Evolutionary conservation across 2,329 filamentous ascomycete genomes (phyloP).

Genomic region (Nigrospora oryzae): DNA sequence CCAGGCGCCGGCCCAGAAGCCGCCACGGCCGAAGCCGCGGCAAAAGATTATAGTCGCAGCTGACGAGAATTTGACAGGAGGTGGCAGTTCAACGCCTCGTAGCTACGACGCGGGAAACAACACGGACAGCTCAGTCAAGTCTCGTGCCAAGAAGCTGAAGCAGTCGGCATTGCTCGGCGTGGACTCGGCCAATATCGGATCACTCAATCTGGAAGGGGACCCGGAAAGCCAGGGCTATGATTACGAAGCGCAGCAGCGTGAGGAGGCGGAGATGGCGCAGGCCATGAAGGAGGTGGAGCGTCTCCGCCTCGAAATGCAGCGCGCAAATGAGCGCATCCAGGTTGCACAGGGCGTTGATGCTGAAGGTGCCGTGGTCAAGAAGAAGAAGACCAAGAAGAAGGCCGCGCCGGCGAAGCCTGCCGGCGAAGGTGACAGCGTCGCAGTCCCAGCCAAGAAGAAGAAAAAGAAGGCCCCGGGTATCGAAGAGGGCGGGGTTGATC

Average conservation of each 20-base stretch:
- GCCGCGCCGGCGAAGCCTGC: constrained; percentile 23
- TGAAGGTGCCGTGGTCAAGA: constrained; percentile 58
- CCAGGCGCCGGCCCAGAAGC: constrained; percentile 12
- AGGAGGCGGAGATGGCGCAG: constrained; percentile 81
- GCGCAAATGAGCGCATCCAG: constrained; percentile 67
- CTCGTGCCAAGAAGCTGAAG: constrained; percentile 43
- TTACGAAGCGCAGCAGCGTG: constrained; percentile 59
- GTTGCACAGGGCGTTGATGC: constrained; percentile 59
- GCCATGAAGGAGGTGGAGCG: constrained; percentile 86
- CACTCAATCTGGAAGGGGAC: constrained; percentile 59
- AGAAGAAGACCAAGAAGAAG: constrained; percentile 59
- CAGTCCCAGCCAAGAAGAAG: constrained; percentile 33
- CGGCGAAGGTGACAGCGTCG: constrained; percentile 7
- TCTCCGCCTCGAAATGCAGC: constrained; percentile 80
- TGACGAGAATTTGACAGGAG: constrained; percentile 61
- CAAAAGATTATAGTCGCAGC: constrained; percentile 60
- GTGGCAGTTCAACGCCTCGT: constrained; percentile 38
- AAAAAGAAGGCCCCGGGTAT: constrained; percentile 34
- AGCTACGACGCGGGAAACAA: constrained; percentile 48
- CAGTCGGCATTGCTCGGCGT: constrained; percentile 65
- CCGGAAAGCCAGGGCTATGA: constrained; percentile 33
- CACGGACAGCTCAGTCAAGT: constrained; percentile 38
- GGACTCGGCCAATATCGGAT: constrained; percentile 73
- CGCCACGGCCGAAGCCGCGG: constrained; percentile 30
- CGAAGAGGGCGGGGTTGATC: constrained; percentile 11